phyloP scores from a whole-genome alignment of 2,329 filamentous ascomycete species.

The Colletotrichum incanum region DNA sequence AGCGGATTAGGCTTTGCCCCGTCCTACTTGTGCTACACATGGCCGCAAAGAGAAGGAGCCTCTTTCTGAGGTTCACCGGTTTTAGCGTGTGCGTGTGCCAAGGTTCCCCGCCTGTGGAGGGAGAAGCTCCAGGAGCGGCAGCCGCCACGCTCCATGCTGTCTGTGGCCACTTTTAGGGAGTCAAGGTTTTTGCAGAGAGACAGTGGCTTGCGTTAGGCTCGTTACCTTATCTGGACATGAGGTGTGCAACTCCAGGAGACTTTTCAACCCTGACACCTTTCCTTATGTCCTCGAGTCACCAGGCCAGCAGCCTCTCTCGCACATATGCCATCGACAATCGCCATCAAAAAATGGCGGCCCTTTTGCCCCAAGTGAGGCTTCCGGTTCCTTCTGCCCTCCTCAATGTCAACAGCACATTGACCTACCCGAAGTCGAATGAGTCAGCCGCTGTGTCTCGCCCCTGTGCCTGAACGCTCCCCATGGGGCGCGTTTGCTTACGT shows the following conservation, averaged over 20 bases:
- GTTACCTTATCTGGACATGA: constrained; percentile 6
- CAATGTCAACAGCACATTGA: background rate
- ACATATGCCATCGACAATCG: background rate
- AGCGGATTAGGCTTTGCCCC: background rate
- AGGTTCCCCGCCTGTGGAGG: constrained; percentile 1
- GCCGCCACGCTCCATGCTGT: constrained; percentile 10
- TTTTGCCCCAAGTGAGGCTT: constrained; percentile 21
- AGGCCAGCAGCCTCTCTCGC: background rate
- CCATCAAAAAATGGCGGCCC: background rate
- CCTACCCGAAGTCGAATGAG: constrained; percentile 12
- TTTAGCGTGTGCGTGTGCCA: constrained; percentile 14
- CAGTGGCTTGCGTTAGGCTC: constrained; percentile 21
- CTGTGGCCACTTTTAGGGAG: background rate
- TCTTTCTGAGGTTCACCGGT: constrained; percentile 2
- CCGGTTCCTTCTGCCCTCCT: background rate
- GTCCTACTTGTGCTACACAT: background rate
- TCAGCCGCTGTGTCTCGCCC: constrained; percentile 6
- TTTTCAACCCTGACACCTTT: background rate
- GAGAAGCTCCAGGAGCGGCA: background rate
- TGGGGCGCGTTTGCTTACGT: constrained; percentile 7
- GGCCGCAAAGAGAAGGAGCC: background rate
- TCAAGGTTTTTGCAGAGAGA: constrained; percentile 15
- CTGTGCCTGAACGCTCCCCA: background rate
- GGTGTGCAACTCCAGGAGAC: background rate
- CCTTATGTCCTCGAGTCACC: background rate